A percentile compares a stretch with the other conserved stretches of the same genome.
Conservation (phyloP, 148 eudicot species). For the Heliosperma pusillum region DNA sequence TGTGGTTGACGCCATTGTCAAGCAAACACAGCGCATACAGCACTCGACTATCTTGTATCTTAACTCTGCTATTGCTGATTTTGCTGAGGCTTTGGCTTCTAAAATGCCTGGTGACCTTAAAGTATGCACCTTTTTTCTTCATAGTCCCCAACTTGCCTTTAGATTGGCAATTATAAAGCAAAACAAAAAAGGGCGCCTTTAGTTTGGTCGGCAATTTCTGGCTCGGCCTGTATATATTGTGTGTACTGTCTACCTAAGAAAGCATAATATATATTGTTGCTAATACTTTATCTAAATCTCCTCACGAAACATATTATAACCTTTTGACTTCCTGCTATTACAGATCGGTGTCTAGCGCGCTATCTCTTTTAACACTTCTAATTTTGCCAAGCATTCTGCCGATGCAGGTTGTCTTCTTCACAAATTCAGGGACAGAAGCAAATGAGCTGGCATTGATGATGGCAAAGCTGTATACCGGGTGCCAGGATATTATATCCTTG, state of each 20-base stretch:
- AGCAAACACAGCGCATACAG: conserved; percentile 66
- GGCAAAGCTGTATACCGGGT: conserved; percentile 82
- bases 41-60: conserved; percentile 86
- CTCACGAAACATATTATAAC: no score
- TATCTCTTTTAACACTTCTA: not conserved
- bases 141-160: no score
- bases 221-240: no score
- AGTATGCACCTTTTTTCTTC: no score
- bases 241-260: no score
- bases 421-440: conserved; percentile 96
- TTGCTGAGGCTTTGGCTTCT: conserved; percentile 92
- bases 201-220: no score
- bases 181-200: no score
- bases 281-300: not conserved
- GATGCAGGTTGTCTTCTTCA: conserved; percentile 85
- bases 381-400: conserved; percentile 5
- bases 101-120: conserved; percentile 94
- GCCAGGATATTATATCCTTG: conserved; percentile 77
- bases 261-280: no score
- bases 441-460: conserved; percentile 97
- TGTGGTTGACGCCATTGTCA: conserved; percentile 71
- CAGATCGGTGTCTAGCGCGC: no score
- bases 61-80: conserved; percentile 73
- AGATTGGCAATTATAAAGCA: no score
- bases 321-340: no score